Percentiles rank a stretch among this genome's conserved stretches.
phyloP scores from a whole-genome alignment of 495 filamentous ascomycete genomes.

The Aspergillus avenaceus region DNA sequence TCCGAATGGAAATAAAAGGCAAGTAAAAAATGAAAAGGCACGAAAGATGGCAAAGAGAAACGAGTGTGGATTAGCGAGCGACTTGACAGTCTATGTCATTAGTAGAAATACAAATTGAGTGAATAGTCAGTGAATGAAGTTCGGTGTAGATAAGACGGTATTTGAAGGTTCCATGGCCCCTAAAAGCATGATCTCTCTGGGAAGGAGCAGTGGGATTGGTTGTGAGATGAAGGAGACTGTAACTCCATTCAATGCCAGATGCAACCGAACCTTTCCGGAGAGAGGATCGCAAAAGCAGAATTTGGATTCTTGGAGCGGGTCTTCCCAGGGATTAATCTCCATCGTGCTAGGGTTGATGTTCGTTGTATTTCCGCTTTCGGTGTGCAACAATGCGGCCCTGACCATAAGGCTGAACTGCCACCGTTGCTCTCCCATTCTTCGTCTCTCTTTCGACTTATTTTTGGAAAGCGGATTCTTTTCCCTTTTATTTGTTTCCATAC shows the following conservation, averaged over 20 bases:
- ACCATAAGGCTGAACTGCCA: slow-evolving; percentile 6
- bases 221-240: neutral
- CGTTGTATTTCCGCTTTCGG: slow-evolving; percentile 18
- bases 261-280: slow-evolving; percentile 7
- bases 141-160: neutral
- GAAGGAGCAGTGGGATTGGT: slow-evolving; percentile 6
- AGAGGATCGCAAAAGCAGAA: neutral
- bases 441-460: neutral
- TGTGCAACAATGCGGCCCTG: slow-evolving; percentile 4
- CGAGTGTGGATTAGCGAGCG: slow-evolving; percentile 14
- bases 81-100: slow-evolving; percentile 9
- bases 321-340: neutral
- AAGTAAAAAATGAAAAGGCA: slow-evolving; percentile 1
- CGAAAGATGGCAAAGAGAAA: too few species aligned
- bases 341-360: slow-evolving; percentile 4
- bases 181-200: neutral
- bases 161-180: neutral
- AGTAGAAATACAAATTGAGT: slow-evolving; percentile 13
- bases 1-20: neutral
- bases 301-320: neutral
- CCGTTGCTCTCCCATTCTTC: slow-evolving; percentile 1
- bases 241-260: neutral
- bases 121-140: neutral
- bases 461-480: neutral
- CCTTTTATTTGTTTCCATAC: neutral